A percentile compares a stretch with the other conserved stretches of the same genome.
phyloP scores from a whole-genome alignment of 2,329 filamentous ascomycete species.

The Sphaerostilbella broomeana region DNA sequence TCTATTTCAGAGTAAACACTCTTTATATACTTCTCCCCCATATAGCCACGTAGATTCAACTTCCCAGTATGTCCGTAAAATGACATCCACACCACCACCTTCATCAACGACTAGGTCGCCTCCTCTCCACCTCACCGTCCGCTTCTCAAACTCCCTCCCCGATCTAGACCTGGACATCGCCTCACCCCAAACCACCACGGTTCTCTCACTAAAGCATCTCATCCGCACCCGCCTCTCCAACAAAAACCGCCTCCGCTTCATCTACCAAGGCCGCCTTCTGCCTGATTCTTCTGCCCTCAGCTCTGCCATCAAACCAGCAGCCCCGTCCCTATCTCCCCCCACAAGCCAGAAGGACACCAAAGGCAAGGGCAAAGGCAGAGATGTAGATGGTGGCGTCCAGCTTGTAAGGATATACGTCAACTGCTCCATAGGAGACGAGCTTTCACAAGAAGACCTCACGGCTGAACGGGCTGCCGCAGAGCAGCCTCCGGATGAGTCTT shows the following conservation, averaged over 20 bases:
- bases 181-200: constrained; percentile 60
- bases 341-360: constrained; percentile 25
- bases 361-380: constrained; percentile 48
- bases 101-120: constrained; percentile 19
- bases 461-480: constrained; percentile 51
- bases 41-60: neutral
- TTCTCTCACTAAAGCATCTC: constrained; percentile 72
- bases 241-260: constrained; percentile 72
- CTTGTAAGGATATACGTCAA: constrained; percentile 72
- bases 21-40: too few species aligned
- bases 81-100: constrained; percentile 16
- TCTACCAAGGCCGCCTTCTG: constrained; percentile 82
- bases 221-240: constrained; percentile 69
- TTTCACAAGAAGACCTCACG: constrained; percentile 62
- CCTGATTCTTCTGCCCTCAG: constrained; percentile 64
- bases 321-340: constrained; percentile 50
- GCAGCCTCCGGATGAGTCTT: constrained; percentile 33
- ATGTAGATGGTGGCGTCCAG: constrained; percentile 33
- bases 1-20: too few species aligned
- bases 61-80: constrained; percentile 21
- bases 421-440: constrained; percentile 77
- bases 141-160: constrained; percentile 79
- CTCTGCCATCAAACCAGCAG: constrained; percentile 58
- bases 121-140: constrained; percentile 71
- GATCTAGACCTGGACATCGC: constrained; percentile 76